phyloP scores from a whole-genome alignment of 768 basidiomycete genomes.

The Suillus americanus region DNA sequence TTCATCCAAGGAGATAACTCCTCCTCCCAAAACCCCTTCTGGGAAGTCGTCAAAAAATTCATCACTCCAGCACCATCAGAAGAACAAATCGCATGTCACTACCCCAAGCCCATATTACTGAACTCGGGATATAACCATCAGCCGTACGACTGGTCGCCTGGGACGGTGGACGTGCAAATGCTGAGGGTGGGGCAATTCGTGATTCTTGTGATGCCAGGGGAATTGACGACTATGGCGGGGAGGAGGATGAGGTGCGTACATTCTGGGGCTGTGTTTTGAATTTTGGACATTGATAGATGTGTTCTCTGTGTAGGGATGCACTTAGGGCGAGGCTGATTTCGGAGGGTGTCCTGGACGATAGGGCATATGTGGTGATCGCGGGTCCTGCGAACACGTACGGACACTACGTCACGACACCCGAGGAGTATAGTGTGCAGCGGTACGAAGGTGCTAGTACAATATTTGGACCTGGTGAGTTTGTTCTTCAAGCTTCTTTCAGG shows the following conservation, averaged over 20 bases:
- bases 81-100: conserved; percentile 67
- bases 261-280: background rate
- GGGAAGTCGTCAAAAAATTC: conserved; percentile 74
- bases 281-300: background rate
- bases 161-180: conserved; percentile 75
- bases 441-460: conserved; percentile 84
- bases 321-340: conserved; percentile 65
- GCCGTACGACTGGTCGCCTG: conserved; percentile 77
- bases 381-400: conserved; percentile 83
- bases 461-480: conserved; percentile 67
- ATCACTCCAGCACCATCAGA: conserved; percentile 64
- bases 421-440: conserved; percentile 74
- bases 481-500: background rate
- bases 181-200: conserved; percentile 75
- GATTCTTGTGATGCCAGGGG: conserved; percentile 74
- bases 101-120: conserved; percentile 76
- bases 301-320: conserved; percentile 49
- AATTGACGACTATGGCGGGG: conserved; percentile 83
- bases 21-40: conserved; percentile 73
- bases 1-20: conserved; percentile 75
- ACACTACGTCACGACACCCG: conserved; percentile 71
- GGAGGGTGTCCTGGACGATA: conserved; percentile 57
- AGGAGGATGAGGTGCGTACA: conserved; percentile 62
- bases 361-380: conserved; percentile 75
- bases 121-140: conserved; percentile 70